Conservation (phyloP, 2,329 filamentous ascomycete genomes). For the Fusarium xyrophilum region DNA sequence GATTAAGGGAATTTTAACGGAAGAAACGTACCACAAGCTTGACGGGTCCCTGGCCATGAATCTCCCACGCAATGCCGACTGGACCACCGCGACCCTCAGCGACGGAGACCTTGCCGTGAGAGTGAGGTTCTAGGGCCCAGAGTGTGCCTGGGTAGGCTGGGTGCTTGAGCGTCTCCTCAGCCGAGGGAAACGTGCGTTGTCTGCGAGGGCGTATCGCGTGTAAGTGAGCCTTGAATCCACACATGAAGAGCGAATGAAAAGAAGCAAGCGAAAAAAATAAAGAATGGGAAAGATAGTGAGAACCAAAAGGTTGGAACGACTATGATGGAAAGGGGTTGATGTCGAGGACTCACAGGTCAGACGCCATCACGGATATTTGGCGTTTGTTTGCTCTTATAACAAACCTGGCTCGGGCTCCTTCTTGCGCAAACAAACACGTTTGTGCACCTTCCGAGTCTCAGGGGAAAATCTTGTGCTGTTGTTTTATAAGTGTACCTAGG, state of each 20-base stretch:
- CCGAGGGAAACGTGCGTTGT: conserved; percentile 49
- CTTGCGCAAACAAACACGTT: conserved; percentile 13
- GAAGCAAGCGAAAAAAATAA: neutral
- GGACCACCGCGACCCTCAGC: conserved; percentile 77
- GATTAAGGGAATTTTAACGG: conserved; percentile 11
- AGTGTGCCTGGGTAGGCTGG: conserved; percentile 71
- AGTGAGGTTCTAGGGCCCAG: conserved; percentile 73
- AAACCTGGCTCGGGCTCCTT: neutral
- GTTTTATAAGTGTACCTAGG: neutral
- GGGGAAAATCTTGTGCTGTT: neutral
- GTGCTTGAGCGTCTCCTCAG: conserved; percentile 66
- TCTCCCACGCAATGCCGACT: conserved; percentile 77
- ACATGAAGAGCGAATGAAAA: neutral
- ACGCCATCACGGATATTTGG: conserved; percentile 17
- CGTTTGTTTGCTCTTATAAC: conserved; percentile 22
- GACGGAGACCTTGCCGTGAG: conserved; percentile 66
- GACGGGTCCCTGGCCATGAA: conserved; percentile 76
- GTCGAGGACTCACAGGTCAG: conserved; percentile 16
- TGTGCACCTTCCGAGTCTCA: conserved; percentile 3
- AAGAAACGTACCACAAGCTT: conserved; percentile 72
- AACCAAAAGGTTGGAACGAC: neutral
- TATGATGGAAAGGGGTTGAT: neutral
- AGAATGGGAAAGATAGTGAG: neutral
- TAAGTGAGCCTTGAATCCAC: conserved; percentile 10
- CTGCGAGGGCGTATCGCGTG: conserved; percentile 20